These are phyloP conservation scores for Leptomonas seymouri DNA, from an alignment of 208 protist species.

Conservation along the genomic window DNA sequence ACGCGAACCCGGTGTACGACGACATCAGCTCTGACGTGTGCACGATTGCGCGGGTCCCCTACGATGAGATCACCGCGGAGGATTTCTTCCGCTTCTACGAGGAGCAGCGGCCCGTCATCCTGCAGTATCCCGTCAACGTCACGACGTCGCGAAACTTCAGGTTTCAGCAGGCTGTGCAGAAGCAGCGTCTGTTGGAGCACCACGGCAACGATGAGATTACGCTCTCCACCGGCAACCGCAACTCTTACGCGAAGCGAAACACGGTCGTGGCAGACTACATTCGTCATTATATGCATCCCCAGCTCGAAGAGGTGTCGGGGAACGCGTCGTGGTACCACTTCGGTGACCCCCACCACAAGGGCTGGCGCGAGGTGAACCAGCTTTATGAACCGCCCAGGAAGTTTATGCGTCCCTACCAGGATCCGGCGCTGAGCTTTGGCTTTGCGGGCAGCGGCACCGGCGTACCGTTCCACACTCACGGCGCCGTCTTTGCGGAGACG, in stretches of 20 bases:
- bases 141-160: neutral
- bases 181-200: conserved; percentile 22
- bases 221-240: conserved; percentile 42
- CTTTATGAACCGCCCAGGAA: conserved; percentile 31
- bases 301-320: conserved; percentile 16
- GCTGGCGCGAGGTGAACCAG: conserved; percentile 27
- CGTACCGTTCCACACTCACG: conserved; percentile 59
- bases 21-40: conserved; percentile 30
- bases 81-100: conserved; percentile 27
- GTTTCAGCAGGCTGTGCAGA: conserved; percentile 16
- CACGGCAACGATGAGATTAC: conserved; percentile 40
- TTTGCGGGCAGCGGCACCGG: conserved; percentile 45
- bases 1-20: conserved; percentile 11
- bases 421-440: conserved; percentile 44
- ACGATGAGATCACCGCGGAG: conserved; percentile 18
- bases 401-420: conserved; percentile 19
- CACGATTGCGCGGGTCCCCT: conserved; percentile 32
- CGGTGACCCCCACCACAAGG: conserved; percentile 37
- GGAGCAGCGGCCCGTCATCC: conserved; percentile 34
- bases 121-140: conserved; percentile 4
- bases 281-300: conserved; percentile 15
- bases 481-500: conserved; percentile 49
- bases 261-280: conserved; percentile 28
- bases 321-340: conserved; percentile 49
- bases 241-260: conserved; percentile 42